Evolutionary conservation across 192 early-diverging fungal species (phyloP).

Genomic region (Phycomyces blakesleeanus): DNA sequence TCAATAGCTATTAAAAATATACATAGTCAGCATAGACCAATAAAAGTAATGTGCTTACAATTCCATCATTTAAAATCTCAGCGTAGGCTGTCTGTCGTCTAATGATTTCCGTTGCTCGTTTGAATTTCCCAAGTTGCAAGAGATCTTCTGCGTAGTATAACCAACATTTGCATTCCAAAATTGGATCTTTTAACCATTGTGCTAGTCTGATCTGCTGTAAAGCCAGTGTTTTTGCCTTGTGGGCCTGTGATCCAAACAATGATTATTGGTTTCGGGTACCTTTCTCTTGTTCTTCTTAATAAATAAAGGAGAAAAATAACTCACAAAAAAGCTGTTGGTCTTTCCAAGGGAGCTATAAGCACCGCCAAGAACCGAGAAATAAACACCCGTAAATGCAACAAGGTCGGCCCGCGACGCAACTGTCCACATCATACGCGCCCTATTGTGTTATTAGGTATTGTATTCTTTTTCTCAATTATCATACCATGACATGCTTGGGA

Average conservation of each 20-base stretch:
- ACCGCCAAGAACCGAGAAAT: conserved; percentile 41
- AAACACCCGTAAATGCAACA: conserved; percentile 32
- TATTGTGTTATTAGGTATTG: not conserved
- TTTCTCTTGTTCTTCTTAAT: too few species aligned
- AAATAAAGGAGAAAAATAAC: too few species aligned
- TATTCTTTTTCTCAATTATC: not conserved
- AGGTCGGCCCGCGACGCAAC: conserved; percentile 13
- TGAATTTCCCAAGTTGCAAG: conserved; percentile 27
- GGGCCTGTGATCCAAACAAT: conserved; percentile 25
- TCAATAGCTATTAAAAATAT: not conserved
- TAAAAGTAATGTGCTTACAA: conserved; percentile 9
- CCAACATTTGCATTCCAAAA: conserved; percentile 44
- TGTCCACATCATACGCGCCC: conserved; percentile 6
- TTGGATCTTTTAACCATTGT: conserved; percentile 28
- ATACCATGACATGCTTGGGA: conserved; percentile 8
- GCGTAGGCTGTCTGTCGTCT: conserved; percentile 16
- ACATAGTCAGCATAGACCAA: not conserved
- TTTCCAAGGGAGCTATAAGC: conserved; percentile 44
- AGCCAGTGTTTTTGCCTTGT: conserved; percentile 33
- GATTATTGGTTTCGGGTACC: not conserved
- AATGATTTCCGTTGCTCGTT: conserved; percentile 27
- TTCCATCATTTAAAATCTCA: not conserved
- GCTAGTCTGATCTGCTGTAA: conserved; percentile 37
- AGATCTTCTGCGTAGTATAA: conserved; percentile 44
- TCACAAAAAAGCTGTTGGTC: conserved; percentile 31